Evolutionary conservation across 192 early-diverging fungal species (phyloP), one percentile per base, ranked within the genome.

Genomic region (Gaertneriomyces sp.): DNA sequence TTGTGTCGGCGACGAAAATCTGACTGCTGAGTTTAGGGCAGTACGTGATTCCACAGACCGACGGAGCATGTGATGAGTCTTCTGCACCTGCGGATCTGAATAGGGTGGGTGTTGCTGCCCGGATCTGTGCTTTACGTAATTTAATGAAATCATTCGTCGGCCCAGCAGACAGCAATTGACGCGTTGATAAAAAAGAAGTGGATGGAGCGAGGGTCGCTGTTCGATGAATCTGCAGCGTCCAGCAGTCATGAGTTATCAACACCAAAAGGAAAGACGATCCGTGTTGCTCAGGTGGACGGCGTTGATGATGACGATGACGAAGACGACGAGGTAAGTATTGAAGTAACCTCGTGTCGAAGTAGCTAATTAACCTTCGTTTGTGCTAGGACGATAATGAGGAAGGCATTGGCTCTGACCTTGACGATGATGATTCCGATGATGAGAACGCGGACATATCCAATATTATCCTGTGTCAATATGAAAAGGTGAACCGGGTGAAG

Each of bases 401-500:
- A 62, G 74, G 79, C 42, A 81, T 81, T 51, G 81, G 79, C 61
- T 77, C 82, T 14, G 80, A 83, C 10, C 64, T 89, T 17, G 81
- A 78, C 33, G 75, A 81, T 43, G 70, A 77, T 9, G 81, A 82
- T 44, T 62, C 66, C 19, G 71, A 79, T 19, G 77, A 79, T 16
- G 75, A 71, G 16, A 58, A 53, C 17, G 44, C 59, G 49, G 61
- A 77, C 14, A 7, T 54, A 9, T 66, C 68, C 7, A 58, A 74
- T 64, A 45, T 78, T 44, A 68, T 82, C 60, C 59, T 82, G 43
- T 76, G 79, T 60, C 81, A 75, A 63, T 76, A 72, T 56, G 72
- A 76, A 64, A 75, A 82, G 71, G 81, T 98, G 39, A 90, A 87
- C 11, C 83, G 95, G 47, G 93, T 92, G 59, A 99, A 96, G 78